phyloP scores from a whole-genome alignment of 176 grass and related monocot species.

The Themeda triandra region DNA sequence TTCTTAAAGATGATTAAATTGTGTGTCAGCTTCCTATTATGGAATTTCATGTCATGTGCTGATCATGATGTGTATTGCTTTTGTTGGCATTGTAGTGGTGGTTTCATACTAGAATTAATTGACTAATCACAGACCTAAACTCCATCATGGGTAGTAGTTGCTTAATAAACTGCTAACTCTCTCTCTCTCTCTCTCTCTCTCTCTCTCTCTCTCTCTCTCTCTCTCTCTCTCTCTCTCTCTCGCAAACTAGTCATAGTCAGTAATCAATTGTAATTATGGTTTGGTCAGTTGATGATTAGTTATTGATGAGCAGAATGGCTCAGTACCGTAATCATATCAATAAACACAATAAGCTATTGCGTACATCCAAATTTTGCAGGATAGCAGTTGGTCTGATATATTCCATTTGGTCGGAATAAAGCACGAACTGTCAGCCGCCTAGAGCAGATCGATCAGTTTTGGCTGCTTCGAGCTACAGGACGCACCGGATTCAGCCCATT shows the following conservation, averaged over 20 bases:
- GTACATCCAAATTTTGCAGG: background rate
- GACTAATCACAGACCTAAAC: background rate
- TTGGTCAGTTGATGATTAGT: background rate
- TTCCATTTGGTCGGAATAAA: conserved; percentile 15
- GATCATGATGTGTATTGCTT: background rate
- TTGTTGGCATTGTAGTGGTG: background rate
- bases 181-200: too few relatives aligned
- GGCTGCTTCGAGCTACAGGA: background rate
- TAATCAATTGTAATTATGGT: background rate
- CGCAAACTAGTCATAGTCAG: background rate
- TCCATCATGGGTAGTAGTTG: background rate
- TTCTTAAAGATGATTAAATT: background rate
- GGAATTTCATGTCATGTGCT: background rate
- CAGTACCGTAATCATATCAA: too few relatives aligned
- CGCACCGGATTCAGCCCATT: background rate
- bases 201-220: too few relatives aligned
- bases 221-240: too few relatives aligned
- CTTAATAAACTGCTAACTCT: conserved; percentile 18
- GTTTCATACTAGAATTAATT: background rate
- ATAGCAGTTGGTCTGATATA: background rate
- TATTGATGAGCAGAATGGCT: background rate
- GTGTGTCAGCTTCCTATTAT: background rate
- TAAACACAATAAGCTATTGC: background rate
- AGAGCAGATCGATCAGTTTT: background rate
- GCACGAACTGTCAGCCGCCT: background rate